Conservation (phyloP, 2,329 filamentous ascomycete genomes). For the Scedosporium boydii region DNA sequence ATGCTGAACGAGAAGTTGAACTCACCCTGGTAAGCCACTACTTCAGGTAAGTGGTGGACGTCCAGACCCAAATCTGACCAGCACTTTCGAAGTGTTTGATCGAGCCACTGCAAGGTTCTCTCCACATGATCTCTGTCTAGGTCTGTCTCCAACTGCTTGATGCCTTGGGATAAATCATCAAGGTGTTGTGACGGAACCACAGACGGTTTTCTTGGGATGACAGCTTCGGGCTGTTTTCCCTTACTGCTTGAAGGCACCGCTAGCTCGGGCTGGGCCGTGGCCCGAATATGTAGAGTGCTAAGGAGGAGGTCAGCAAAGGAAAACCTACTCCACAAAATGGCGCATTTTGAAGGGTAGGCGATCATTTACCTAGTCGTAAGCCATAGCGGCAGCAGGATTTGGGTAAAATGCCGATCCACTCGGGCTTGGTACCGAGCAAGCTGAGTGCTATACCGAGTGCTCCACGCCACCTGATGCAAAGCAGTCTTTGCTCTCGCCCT, state of each 20-base stretch:
- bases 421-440: neutral
- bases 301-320: too few species aligned
- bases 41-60: neutral
- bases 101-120: neutral
- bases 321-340: too few species aligned
- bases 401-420: neutral
- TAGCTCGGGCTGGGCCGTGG: neutral
- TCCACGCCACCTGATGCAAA: neutral
- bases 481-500: neutral
- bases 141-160: neutral
- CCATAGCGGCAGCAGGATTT: neutral
- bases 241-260: neutral
- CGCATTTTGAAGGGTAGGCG: too few species aligned
- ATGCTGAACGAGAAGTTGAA: too few species aligned
- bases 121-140: neutral
- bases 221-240: neutral
- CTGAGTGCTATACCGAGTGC: neutral
- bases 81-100: neutral
- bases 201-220: neutral
- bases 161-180: neutral
- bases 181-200: neutral
- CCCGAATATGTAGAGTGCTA: neutral
- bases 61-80: neutral
- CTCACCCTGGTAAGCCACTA: neutral
- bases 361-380: neutral